Evolutionary conservation across 1,284 basidiomycete species (phyloP).

Genomic region (Grifola frondosa): DNA sequence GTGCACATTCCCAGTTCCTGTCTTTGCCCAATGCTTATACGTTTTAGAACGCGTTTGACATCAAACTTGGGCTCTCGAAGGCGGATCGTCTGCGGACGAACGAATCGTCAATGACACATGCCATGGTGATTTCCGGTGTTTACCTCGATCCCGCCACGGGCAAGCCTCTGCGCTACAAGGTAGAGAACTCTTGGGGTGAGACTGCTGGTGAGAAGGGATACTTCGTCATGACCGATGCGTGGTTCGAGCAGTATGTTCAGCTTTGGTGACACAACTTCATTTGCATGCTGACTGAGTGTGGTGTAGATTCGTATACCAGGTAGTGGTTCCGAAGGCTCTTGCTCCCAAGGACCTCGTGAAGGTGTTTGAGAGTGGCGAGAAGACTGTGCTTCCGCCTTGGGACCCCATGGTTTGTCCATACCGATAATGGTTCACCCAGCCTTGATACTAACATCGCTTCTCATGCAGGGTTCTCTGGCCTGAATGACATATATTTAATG

Average conservation of each 20-base stretch:
- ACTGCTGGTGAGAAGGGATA: slow-evolving; percentile 82
- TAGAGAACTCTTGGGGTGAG: slow-evolving; percentile 96
- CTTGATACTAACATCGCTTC: too few species aligned
- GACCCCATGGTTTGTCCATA: slow-evolving; percentile 84
- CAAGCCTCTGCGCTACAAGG: slow-evolving; percentile 83
- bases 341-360: slow-evolving; percentile 79
- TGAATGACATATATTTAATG: too few species aligned
- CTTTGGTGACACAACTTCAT: background rate
- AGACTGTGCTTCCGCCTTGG: slow-evolving; percentile 77
- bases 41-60: slow-evolving; percentile 53
- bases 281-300: slow-evolving; percentile 5
- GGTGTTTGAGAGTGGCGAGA: slow-evolving; percentile 71
- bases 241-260: slow-evolving; percentile 84
- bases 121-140: slow-evolving; percentile 93
- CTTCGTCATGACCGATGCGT: slow-evolving; percentile 88
- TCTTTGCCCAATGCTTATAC: background rate
- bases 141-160: slow-evolving; percentile 79
- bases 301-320: slow-evolving; percentile 78
- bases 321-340: slow-evolving; percentile 80
- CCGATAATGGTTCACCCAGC: too few species aligned
- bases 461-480: too few species aligned
- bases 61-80: slow-evolving; percentile 66
- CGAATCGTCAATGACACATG: slow-evolving; percentile 90
- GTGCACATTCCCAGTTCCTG: slow-evolving; percentile 1
- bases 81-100: slow-evolving; percentile 80